Percentiles rank a stretch among this genome's conserved stretches.
Conservation (phyloP, 176 grass and related monocot genomes). For the Carex kokanica region DNA sequence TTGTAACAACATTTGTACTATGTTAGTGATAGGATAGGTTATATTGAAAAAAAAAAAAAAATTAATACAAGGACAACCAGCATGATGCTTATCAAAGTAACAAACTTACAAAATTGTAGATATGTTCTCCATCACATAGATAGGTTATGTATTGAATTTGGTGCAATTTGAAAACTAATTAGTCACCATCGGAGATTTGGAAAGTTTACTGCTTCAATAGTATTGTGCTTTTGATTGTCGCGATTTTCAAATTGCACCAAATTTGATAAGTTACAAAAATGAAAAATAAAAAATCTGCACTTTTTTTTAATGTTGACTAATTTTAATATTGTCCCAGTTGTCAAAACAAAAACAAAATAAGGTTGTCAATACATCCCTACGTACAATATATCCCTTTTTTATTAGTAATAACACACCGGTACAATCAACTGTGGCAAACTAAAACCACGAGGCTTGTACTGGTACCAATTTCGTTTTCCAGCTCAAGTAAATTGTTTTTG, state of each 20-base stretch:
- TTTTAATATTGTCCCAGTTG: not conserved
- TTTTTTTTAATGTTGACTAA: not conserved
- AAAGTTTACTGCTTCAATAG: not conserved
- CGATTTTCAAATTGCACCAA: not conserved
- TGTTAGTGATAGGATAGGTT: conserved; percentile 2
- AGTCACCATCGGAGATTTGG: not conserved
- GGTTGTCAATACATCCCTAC: not conserved
- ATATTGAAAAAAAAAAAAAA: not conserved
- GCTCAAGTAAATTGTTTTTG: not conserved
- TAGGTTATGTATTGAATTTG: not conserved
- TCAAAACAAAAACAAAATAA: not conserved
- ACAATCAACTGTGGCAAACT: conserved; percentile 5
- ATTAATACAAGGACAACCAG: not conserved
- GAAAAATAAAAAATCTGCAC: not conserved
- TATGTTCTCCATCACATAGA: not conserved
- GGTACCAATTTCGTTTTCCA: not conserved
- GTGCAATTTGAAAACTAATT: not conserved
- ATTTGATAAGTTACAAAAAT: not conserved
- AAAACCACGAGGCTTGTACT: not conserved
- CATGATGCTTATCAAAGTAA: not conserved
- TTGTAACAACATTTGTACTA: not conserved
- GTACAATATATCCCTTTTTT: too few species aligned
- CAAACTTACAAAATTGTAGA: not conserved
- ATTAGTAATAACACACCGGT: not conserved
- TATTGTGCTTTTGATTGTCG: not conserved